phyloP scores from a whole-genome alignment of 345 rosid species.

The Passiflora organensis region DNA sequence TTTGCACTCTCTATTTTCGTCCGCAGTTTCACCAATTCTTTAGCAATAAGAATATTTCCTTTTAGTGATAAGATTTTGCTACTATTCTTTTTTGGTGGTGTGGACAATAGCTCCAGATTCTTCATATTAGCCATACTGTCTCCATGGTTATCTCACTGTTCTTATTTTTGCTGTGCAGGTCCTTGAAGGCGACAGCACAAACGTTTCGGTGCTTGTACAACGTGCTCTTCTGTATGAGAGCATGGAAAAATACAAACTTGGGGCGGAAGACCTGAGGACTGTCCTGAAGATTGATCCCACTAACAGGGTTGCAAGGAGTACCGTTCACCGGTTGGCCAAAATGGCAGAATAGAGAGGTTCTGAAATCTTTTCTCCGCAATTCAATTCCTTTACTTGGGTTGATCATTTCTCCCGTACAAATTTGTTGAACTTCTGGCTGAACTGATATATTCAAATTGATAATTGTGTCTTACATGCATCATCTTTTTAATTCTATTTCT shows the following conservation, averaged over 20 bases:
- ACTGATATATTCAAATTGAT: conserved; percentile 2
- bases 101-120: no score
- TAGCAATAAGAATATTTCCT: no score
- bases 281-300: conserved; percentile 85
- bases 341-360: conserved; percentile 52
- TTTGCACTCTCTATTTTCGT: no score
- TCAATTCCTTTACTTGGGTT: background rate
- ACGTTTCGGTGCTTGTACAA: conserved; percentile 73
- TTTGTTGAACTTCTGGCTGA: conserved; percentile 8
- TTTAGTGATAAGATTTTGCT: no score
- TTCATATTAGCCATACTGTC: no score
- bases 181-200: conserved; percentile 57
- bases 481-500: conserved; percentile 4
- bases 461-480: background rate
- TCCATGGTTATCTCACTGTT: no score
- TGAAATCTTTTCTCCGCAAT: background rate
- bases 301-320: conserved; percentile 92
- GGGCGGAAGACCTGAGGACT: conserved; percentile 90
- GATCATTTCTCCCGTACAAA: conserved; percentile 2
- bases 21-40: no score
- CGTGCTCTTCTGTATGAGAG: conserved; percentile 94
- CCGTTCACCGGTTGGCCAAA: conserved; percentile 79
- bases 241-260: conserved; percentile 96
- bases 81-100: no score
- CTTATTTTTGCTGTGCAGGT: conserved; percentile 40